phyloP scores from a whole-genome alignment of 805 yeast species.

The Scheffersomyces stipitis region DNA sequence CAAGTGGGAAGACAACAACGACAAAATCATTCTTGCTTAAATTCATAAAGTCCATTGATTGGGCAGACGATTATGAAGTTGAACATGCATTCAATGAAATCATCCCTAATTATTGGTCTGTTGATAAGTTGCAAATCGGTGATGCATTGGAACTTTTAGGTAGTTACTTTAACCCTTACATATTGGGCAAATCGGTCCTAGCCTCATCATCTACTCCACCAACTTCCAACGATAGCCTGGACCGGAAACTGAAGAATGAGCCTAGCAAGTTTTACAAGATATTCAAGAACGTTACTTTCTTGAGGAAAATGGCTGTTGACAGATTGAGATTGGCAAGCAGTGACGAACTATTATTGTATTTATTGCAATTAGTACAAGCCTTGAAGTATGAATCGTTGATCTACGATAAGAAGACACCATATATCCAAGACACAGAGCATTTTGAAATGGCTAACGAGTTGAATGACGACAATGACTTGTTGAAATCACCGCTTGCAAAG shows the following conservation, averaged over 20 bases:
- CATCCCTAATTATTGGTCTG: constrained; percentile 57
- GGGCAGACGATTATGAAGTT: constrained; percentile 83
- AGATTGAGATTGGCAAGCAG: constrained; percentile 76
- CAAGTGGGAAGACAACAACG: constrained; percentile 50
- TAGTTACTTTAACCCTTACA: constrained; percentile 61
- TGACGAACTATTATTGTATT: constrained; percentile 74
- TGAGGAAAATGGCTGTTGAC: constrained; percentile 86
- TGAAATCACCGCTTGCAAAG: constrained; percentile 63
- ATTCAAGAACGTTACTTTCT: constrained; percentile 49
- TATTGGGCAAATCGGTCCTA: constrained; percentile 17
- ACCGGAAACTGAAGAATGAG: constrained; percentile 16
- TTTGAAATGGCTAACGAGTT: constrained; percentile 18
- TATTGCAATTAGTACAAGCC: constrained; percentile 90
- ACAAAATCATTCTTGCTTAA: constrained; percentile 58
- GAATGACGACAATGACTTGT: constrained; percentile 15
- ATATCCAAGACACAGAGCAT: constrained; percentile 8
- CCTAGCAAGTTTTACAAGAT: constrained; percentile 32
- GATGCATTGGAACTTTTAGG: constrained; percentile 86
- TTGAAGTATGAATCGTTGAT: constrained; percentile 66
- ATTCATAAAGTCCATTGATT: constrained; percentile 81
- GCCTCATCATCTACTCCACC: background rate
- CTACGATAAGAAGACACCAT: constrained; percentile 14
- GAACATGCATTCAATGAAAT: constrained; percentile 71
- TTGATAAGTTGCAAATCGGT: constrained; percentile 74
- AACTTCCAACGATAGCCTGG: constrained; percentile 9